Evolutionary conservation across 2,329 filamentous ascomycete species (phyloP), one percentile per base, ranked within the genome.

Genomic region (Colletotrichum trifolii): DNA sequence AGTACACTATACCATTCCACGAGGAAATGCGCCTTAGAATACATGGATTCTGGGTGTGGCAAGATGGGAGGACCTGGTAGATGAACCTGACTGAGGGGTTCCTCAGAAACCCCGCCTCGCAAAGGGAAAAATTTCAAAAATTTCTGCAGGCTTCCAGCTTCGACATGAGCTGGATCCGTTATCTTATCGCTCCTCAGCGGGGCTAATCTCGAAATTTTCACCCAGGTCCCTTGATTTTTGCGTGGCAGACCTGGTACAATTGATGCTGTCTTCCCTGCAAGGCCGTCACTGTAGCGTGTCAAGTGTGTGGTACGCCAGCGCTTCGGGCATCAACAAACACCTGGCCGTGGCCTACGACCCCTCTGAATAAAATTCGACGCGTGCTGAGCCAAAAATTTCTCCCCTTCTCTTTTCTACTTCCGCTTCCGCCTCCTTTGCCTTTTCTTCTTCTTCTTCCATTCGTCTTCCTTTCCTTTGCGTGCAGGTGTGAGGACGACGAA

Each of bases 181-280:
- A 67, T 67, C 66, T 67, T 67, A 67, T 67, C 66, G 52, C n/a
- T 8, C 1, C 10, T 52, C 25, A 45, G 65, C 57, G 66, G 66
- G 63, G 66, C 62, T 53, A 25, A 55, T 58, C 62, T 61, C 62
- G 63, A 67, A 67, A 66, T 67, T 67, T 67, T 67, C 63, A 57
- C 52, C 39, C 36, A 62, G 58, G 63, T 66, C 63, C 62, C 63
- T 48, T 66, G 53, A 50, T 59, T 39, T 66, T 66, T 63, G 63
- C 54, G 58, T 63, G 62, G 57, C 40, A 25, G 40, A 47, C 45
- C 49, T 46, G n/a, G 57, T 43, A 47, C n/a, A 40, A 8, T 49
- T 35, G 53, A 17, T 36, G 55, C 54, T 43, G 55, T 46, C 47
- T 52, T 61, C 50, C n/a, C 36, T 60, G 25, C 17, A 17, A n/a